Conservation (phyloP, 2,329 filamentous ascomycete genomes). For the Paraphoma chrysanthemicola region DNA sequence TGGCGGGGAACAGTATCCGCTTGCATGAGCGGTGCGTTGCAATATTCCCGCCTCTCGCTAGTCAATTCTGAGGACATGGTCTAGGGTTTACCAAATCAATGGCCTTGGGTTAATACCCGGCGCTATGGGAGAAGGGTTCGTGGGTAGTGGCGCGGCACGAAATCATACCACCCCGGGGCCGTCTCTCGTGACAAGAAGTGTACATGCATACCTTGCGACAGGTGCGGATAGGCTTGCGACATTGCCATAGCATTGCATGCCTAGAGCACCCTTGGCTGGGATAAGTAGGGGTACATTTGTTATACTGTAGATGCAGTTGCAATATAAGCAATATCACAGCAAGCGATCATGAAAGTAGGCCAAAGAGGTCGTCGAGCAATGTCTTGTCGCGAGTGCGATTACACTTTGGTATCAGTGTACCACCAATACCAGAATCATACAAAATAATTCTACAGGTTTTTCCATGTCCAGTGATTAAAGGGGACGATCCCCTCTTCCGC, state of each 20-base stretch:
- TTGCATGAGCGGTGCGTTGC: background rate
- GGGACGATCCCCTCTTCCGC: background rate
- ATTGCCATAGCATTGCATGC: background rate
- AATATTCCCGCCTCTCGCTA: too few relatives aligned
- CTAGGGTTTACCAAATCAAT: background rate
- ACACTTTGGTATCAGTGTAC: background rate
- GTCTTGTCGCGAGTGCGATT: background rate
- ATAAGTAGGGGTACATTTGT: background rate
- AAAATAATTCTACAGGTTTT: background rate
- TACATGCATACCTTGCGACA: background rate
- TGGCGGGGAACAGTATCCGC: background rate
- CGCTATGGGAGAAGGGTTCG: background rate
- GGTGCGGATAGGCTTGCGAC: background rate
- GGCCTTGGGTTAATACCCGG: background rate
- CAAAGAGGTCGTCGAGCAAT: background rate
- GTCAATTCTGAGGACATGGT: too few relatives aligned
- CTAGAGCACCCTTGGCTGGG: background rate
- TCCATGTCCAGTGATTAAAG: too few relatives aligned
- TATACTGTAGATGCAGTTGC: background rate
- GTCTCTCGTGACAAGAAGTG: background rate
- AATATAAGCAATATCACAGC: too few relatives aligned
- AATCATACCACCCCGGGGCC: background rate
- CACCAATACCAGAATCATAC: background rate
- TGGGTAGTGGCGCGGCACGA: background rate
- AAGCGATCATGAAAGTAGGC: background rate